These are phyloP conservation scores for Dactylonectria macrodidyma DNA, from an alignment of 2,329 filamentous ascomycete genomes.

Conservation along the genomic window DNA sequence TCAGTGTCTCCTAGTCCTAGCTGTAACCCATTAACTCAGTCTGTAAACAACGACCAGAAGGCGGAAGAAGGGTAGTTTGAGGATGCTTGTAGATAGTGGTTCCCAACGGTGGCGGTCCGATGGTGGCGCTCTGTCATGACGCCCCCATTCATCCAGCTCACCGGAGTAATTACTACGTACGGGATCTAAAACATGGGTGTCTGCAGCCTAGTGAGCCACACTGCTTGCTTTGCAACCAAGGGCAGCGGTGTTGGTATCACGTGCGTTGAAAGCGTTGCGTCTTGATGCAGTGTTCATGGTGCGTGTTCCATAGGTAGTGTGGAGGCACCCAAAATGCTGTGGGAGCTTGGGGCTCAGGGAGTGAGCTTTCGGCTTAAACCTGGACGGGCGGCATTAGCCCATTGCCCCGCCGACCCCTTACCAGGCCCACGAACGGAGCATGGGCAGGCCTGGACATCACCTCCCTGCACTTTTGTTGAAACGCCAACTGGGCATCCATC, in stretches of 20 bases:
- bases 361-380: not conserved
- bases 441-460: constrained; percentile 31
- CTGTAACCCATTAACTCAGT: not conserved
- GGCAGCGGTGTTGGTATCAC: not conserved
- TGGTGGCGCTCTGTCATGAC: not conserved
- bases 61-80: no score
- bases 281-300: no score
- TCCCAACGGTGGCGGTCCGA: no score
- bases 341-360: not conserved
- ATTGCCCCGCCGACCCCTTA: constrained; percentile 39
- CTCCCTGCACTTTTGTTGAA: constrained; percentile 40
- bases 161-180: not conserved
- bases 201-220: not conserved
- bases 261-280: no score
- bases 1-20: not conserved
- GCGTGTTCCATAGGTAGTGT: no score
- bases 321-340: not conserved
- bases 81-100: no score
- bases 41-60: not conserved
- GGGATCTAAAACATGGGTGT: not conserved
- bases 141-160: not conserved
- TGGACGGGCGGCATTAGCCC: constrained; percentile 6
- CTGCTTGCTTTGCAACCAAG: not conserved
- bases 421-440: constrained; percentile 27
- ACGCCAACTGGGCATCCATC: constrained; percentile 31